A percentile compares a stretch with the other conserved stretches of the same genome.
Conservation (phyloP, 2,329 filamentous ascomycete genomes). For the Orbilia blumenaviensis region DNA sequence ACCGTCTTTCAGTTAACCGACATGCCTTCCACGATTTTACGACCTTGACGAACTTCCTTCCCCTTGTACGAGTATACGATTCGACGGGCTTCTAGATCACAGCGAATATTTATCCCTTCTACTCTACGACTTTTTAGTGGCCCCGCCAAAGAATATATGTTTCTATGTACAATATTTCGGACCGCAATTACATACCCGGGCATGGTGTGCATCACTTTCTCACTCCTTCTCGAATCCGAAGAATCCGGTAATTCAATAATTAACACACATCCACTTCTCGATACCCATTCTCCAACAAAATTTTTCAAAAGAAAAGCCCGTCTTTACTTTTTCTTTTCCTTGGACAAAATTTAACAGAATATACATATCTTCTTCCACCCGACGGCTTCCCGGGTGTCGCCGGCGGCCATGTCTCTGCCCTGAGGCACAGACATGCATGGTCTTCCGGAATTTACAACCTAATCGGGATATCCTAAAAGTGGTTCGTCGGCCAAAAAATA, state of each 20-base stretch:
- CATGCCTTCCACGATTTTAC: slow-evolving; percentile 28
- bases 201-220: slow-evolving; percentile 33
- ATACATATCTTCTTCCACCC: slow-evolving; percentile 5
- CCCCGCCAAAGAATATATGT: slow-evolving; percentile 24
- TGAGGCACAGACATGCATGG: slow-evolving; percentile 23
- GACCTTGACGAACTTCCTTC: slow-evolving; percentile 35
- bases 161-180: slow-evolving; percentile 53
- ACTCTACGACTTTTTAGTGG: slow-evolving; percentile 17
- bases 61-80: slow-evolving; percentile 44
- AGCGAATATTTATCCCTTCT: neutral
- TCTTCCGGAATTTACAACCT: slow-evolving; percentile 19
- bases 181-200: slow-evolving; percentile 46
- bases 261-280: slow-evolving; percentile 9
- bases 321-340: slow-evolving; percentile 20
- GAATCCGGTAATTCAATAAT: slow-evolving; percentile 52
- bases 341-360: slow-evolving; percentile 27
- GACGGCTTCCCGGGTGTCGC: slow-evolving; percentile 8
- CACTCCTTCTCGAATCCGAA: slow-evolving; percentile 12
- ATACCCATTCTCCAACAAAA: slow-evolving; percentile 38
- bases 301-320: slow-evolving; percentile 31
- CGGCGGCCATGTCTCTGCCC: neutral
- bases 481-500: slow-evolving; percentile 14
- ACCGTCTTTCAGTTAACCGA: neutral
- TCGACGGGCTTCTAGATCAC: slow-evolving; percentile 32
- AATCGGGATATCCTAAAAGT: slow-evolving; percentile 26